phyloP scores from a whole-genome alignment of 345 rosid genomes.

The Pistacia vera region DNA sequence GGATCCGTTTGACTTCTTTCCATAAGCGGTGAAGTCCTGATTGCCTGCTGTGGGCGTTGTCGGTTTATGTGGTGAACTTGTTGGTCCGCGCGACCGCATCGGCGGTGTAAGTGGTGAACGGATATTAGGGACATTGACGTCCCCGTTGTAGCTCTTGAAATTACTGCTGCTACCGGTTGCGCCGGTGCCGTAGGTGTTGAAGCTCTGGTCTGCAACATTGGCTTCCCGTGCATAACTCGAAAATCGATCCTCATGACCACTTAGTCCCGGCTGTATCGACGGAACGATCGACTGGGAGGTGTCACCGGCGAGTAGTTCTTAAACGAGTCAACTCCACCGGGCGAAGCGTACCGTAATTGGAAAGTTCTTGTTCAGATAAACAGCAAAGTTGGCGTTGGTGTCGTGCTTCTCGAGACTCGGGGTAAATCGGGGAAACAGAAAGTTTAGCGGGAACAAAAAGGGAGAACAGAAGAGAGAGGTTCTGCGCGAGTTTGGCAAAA shows the following conservation, averaged over 20 bases:
- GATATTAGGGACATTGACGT: slow-evolving; percentile 62
- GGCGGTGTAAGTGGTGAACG: slow-evolving; percentile 60
- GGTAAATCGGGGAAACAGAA: slow-evolving; percentile 76
- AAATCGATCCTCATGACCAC: slow-evolving; percentile 46
- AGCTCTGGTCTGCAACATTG: slow-evolving; percentile 70
- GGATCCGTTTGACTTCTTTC: slow-evolving; percentile 73
- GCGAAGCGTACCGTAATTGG: slow-evolving; percentile 60
- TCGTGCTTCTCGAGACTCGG: slow-evolving; percentile 46
- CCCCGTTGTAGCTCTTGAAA: slow-evolving; percentile 54
- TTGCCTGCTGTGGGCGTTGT: slow-evolving; percentile 62
- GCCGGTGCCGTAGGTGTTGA: slow-evolving; percentile 67
- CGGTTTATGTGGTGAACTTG: slow-evolving; percentile 52
- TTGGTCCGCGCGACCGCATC: slow-evolving; percentile 53
- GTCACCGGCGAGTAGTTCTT: slow-evolving; percentile 37
- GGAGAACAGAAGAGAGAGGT: slow-evolving; percentile 60
- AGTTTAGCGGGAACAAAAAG: slow-evolving; percentile 87
- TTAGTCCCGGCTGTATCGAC: slow-evolving; percentile 53
- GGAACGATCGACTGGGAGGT: slow-evolving; percentile 52
- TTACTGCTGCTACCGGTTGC: slow-evolving; percentile 68
- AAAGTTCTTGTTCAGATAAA: slow-evolving; percentile 67
- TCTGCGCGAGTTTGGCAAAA: slow-evolving; percentile 61
- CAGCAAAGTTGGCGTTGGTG: slow-evolving; percentile 54
- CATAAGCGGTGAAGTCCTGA: slow-evolving; percentile 60
- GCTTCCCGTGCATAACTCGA: slow-evolving; percentile 37
- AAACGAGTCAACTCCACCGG: slow-evolving; percentile 63